Base-by-base conservation (phyloP, 208 protist species). In the Phytomonas serpens region DNA sequence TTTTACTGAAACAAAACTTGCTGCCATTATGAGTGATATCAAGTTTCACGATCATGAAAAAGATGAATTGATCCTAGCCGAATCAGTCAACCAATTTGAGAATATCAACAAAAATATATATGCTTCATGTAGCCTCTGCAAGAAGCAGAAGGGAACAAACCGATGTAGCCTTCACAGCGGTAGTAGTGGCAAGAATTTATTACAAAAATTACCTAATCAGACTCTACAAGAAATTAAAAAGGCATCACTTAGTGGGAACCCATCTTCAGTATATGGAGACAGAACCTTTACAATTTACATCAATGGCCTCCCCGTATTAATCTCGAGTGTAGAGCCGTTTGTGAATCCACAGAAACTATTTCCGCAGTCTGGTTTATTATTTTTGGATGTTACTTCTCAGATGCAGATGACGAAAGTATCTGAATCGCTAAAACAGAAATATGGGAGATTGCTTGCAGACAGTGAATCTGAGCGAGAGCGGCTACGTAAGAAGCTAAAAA, bases 321-420 rank as follows among this genome's bases (percentile, higher is more conserved):
- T 83, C 10, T n/a, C 66, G 3, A 57, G 61, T 0, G 36, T 10
- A 40, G 69, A 68, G 64, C 78, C 78, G 0, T 83, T 64, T 57
- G 66, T 83, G 16, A 77, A 75, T 64, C 32, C 63, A 29, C 57
- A 61, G 1, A 1, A 66, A 51, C 36, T 83, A 16, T 76, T 83
- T 40, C 72, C 47, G 0, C 64, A 66, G 47, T 27, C 67, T 0
- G 71, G 72, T 66, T 40, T 82, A 30, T 32, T 82, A 11, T 69
- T 82, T 57, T 72, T 77, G 70, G 78, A 82, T 62, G 52, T 74
- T 2, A 82, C 47, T 19, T 57, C 47, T 57, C 47, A 57, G 6
- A 27, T 27, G 27, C 19, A 27, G 11, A 23, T 19, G 47, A 57
- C 10, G 16, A 19, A 57, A 19, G 47, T 57, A 57, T 57, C 47